phyloP scores from a whole-genome alignment of 225 moss, liverwort and hornwort species.

The Polytrichum formosum region DNA sequence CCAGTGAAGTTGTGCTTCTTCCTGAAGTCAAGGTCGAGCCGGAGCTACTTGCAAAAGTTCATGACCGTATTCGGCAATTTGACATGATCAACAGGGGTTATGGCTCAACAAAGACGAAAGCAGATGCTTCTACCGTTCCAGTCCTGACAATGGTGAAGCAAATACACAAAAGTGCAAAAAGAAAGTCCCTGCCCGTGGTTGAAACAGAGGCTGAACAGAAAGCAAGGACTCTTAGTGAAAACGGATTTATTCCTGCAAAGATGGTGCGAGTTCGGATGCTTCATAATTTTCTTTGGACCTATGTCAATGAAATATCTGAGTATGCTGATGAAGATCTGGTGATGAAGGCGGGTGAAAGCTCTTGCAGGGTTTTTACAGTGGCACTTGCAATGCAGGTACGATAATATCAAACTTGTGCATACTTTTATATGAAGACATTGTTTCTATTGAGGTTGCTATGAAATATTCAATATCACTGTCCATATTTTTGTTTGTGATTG shows the following conservation, averaged over 20 bases:
- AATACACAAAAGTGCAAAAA: slow-evolving; percentile 59
- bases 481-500: neutral
- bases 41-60: slow-evolving; percentile 74
- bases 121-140: slow-evolving; percentile 66
- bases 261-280: slow-evolving; percentile 98
- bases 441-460: neutral
- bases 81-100: slow-evolving; percentile 88
- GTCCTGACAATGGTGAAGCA: slow-evolving; percentile 73
- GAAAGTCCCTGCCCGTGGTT: slow-evolving; percentile 29
- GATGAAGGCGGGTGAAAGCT: slow-evolving; percentile 54
- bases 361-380: slow-evolving; percentile 75
- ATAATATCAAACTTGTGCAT: neutral
- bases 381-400: slow-evolving; percentile 67
- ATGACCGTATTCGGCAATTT: slow-evolving; percentile 87
- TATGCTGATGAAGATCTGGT: slow-evolving; percentile 55
- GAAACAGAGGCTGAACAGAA: slow-evolving; percentile 55
- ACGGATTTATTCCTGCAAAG: slow-evolving; percentile 94
- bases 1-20: slow-evolving; percentile 82
- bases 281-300: slow-evolving; percentile 82
- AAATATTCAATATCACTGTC: slow-evolving; percentile 1
- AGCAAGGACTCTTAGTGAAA: slow-evolving; percentile 71
- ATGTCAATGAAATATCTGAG: slow-evolving; percentile 63
- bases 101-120: slow-evolving; percentile 67
- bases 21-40: slow-evolving; percentile 75
- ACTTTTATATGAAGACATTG: neutral